Evolutionary conservation across 345 rosid genomes (phyloP), one percentile per base, ranked within the genome.

Genomic region (Geranium brycei): DNA sequence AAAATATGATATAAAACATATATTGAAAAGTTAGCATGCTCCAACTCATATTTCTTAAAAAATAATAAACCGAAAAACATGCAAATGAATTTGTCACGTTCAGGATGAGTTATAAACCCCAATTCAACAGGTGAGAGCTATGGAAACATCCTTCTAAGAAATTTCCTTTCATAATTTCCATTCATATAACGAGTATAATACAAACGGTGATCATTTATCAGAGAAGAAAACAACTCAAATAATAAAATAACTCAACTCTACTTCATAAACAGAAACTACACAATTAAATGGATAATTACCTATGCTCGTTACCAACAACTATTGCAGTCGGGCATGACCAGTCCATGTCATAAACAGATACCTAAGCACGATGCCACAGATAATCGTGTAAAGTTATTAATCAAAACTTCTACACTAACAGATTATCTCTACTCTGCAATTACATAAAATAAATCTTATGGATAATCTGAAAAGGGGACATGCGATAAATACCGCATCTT

Each of bases 271-370:
- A 17, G 12, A 58, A 2, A 19, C 10, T 7, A 12, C 12, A n/a
- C 2, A 57, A 57, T 58, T 14, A 58, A 58, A 58, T 1, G 31
- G 31, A 59, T 14, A 28, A 28, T 66, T 73, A 88, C 93, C 88
- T 83, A 51, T 77, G 82, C 75, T 92, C 98, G 69, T 92, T 92
- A 59, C 98, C 98, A 61, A 89, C 95, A 19, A 89, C 96, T 73
- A 92, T 89, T 64, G 98, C 98, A 28, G 93, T 92, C 13, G 95
- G 96, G 64, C 70, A 69, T 32, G 95, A 87, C 98, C 96, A 92
- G 66, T 92, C 91, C 98, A 92, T 89, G 71, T 92, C 93, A 72
- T 89, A 81, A 75, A 89, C 62, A 12, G 96, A 92, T 67, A 89
- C 88, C 96, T 89, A 68, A 41, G 30, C 31, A 65, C 16, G 63